These are phyloP conservation scores for Hymenoscyphus repandus DNA, from an alignment of 2,329 filamentous ascomycete species.

Conservation along the genomic window DNA sequence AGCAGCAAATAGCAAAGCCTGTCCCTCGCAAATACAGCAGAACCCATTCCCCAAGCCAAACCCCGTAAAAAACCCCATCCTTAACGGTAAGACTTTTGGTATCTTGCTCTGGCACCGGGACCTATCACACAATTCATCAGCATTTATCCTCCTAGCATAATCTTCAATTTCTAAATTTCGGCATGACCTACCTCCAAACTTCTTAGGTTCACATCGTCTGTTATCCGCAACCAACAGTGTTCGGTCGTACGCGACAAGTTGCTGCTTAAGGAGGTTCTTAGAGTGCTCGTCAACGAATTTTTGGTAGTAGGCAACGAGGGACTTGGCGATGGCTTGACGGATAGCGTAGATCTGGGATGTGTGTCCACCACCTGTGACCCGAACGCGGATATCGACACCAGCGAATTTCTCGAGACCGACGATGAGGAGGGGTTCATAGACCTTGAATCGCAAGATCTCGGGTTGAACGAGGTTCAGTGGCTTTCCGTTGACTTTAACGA, in stretches of 20 bases:
- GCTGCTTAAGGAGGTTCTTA: conserved; percentile 99
- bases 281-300: conserved; percentile 99
- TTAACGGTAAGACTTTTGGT: conserved; percentile 99
- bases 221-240: conserved; percentile 98
- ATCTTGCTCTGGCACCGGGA: conserved; percentile 90
- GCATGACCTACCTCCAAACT: conserved; percentile 50
- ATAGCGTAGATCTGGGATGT: conserved; percentile 97
- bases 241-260: conserved; percentile 91
- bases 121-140: conserved; percentile 51
- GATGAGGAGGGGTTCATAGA: conserved; percentile 98
- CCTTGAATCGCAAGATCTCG: conserved; percentile 97
- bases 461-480: conserved; percentile 92
- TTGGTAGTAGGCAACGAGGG: conserved; percentile 97
- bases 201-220: conserved; percentile 99
- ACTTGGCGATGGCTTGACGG: conserved; percentile 98
- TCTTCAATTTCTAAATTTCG: background rate
- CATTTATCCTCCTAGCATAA: background rate
- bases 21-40: conserved; percentile 33
- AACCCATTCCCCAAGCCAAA: conserved; percentile 29
- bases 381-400: conserved; percentile 94
- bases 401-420: conserved; percentile 97
- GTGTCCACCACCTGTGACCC: conserved; percentile 95
- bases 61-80: conserved; percentile 23
- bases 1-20: conserved; percentile 29
- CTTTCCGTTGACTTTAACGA: conserved; percentile 98